phyloP scores from a whole-genome alignment of 345 rosid species.

The Lumnitzera racemosa region DNA sequence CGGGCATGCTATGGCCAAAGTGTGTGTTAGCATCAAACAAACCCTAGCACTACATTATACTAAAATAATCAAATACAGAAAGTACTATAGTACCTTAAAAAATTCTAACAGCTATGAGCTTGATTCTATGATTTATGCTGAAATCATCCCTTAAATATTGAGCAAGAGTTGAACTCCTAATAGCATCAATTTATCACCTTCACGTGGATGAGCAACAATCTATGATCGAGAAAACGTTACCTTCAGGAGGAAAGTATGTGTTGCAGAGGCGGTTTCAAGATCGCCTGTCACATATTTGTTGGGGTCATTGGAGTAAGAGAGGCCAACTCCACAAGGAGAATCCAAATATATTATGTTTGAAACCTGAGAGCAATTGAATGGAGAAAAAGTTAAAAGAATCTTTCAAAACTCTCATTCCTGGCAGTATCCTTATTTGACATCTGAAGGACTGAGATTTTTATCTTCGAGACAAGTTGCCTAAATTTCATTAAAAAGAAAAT shows the following conservation, averaged over 20 bases:
- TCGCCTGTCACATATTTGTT: slow-evolving; percentile 62
- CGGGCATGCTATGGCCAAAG: no score
- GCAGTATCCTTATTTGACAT: no score
- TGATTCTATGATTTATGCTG: no score
- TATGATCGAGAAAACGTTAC: slow-evolving; percentile 17
- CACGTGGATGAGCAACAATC: not conserved
- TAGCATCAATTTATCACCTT: no score
- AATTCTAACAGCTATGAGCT: no score
- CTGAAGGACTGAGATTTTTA: not conserved
- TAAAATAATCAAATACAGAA: no score
- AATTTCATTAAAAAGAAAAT: not conserved
- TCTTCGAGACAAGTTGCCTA: not conserved
- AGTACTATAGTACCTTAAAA: no score
- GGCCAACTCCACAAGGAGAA: slow-evolving; percentile 82
- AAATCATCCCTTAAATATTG: no score
- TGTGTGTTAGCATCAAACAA: no score
- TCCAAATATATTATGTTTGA: slow-evolving; percentile 74
- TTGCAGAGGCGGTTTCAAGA: slow-evolving; percentile 48
- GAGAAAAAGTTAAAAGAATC: not conserved
- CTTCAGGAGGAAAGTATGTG: slow-evolving; percentile 62
- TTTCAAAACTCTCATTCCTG: not conserved
- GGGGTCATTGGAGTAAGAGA: slow-evolving; percentile 50
- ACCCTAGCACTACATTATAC: no score
- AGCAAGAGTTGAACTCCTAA: no score
- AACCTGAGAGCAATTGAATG: slow-evolving; percentile 28